Base-by-base conservation (phyloP, 2,329 filamentous ascomycete genomes). In the Fusarium sp. region DNA sequence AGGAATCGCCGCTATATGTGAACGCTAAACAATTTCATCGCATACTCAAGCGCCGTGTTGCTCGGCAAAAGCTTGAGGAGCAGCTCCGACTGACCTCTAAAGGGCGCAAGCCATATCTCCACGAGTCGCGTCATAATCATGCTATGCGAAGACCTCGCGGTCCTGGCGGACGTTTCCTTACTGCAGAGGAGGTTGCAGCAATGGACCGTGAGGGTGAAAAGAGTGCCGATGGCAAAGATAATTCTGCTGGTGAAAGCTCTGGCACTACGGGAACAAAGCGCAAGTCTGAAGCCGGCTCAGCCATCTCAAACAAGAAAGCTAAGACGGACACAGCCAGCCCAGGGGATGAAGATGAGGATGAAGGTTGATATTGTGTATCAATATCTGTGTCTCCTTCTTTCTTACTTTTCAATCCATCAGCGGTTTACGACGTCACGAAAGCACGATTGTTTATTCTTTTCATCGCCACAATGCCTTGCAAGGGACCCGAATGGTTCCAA, bases 11-110 rank as follows among this genome's bases (percentile, higher is more conserved):
- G 0, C 85, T 99, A 2, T 99, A 99, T 76, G 96, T 99, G 77
- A 99, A 99, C 77, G 96, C 96, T 8, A 99, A 99, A 81, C 96
- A 99, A 78, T 99, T 99, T 75, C 96, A 99, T 80, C 92, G 96
- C 30, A 99, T 99, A 52, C 83, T 99, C 59, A 98, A 99, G 85
- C 89, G 96, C 63, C 90, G 96, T 64, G 94, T 98, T 70, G 96
- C 96, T 10, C 89, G 96, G 37, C 96, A 98, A 81, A 94, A 93
- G 80, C 86, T 99, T 18, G 96, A 99, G 80, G 96, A 99, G 80
- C 93, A 95, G 59, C 83, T 99, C 45, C 90, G 96, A 44, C 84
- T 98, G 63, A 98, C 96, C 0, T 97, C 92, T 13, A 99, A 99
- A 83, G 95, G 95, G 30, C 90, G 96, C 38, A 98, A 98, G 83